Evolutionary conservation across 805 yeast species (phyloP), one percentile per base, ranked within the genome.

Genomic region (Wickerhamiella spandovensis): DNA sequence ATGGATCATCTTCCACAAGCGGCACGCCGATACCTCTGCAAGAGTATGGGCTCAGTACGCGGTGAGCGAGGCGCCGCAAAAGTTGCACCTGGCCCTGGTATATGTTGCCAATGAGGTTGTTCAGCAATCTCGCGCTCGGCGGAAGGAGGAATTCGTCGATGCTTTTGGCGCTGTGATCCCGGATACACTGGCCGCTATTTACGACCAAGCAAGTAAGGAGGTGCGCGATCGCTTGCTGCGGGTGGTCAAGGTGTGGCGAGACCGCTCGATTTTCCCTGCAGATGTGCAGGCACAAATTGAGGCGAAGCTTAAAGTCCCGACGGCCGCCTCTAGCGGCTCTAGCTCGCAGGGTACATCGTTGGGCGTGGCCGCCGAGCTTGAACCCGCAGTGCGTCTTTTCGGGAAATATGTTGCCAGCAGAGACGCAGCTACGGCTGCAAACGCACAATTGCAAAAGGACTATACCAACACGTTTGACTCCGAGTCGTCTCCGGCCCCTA

Each of bases 51-150:
- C 70, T 8, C 57, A 62, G 23, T 69, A 65, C 48, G 48, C 50
- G 10, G 56, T 75, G 0, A 48, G 56, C 30, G 55, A 57, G 6
- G 64, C 67, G 5, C 67, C 70, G 17, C 56, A 60, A n/a, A 64
- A 65, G 47, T 71, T 74, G 57, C 74, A 72, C 52, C 70, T 82
- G 48, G 72, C 82, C 1, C 65, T 82, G 50, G 70, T 86, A 22
- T 86, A 86, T 59, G 68, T 86, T 13, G 81, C 83, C 48, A 86
- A 86, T 63, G 95, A 86, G 56, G 80, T 86, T 21, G 82, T 85
- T 1, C 95, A 86, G 64, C 83, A 83, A 61, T 78, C 88, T 2
- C 72, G 80, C 52, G 79, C 81, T 32, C 77, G 79, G 57, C 72
- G 75, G 52, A 78, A 75, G 58, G 67, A 67, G 3, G 84, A 78